Evolutionary conservation across 768 basidiomycete species (phyloP), one percentile per base, ranked within the genome.

Genomic region (Lanmaoa pseudosensibilis): DNA sequence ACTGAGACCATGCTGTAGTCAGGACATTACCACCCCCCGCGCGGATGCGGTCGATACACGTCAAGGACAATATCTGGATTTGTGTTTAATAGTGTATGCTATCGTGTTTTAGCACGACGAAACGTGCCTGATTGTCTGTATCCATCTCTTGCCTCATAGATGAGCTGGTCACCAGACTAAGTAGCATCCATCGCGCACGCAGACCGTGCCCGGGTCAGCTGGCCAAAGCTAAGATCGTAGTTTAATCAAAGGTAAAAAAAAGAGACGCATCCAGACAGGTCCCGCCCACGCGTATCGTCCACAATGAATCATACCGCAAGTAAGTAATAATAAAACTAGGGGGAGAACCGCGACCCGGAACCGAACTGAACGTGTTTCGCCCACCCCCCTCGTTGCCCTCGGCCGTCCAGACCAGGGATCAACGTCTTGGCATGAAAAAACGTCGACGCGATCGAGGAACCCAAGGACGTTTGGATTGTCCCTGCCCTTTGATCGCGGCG

Each of bases 361-460:
- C 61, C 56, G 60, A 62, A 43, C 19, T 6, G 27, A 27, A 39
- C 18, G 25, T 18, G 36, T 30, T 23, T 18, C 15, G 25, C 46
- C 40, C 25, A 57, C 23, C 36, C 30, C 30, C 44, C n/a, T n/a
- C n/a, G n/a, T n/a, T n/a, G n/a, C n/a, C n/a, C 48, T 43, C 15
- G 44, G 25, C 16, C 4, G n/a, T 25, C 21, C 13, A 34, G n/a
- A 12, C 43, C 44, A 37, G 34, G n/a, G 38, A 58, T 45, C 47
- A 50, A 48, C 19, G 27, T 32, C 34, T 27, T 1, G n/a, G n/a
- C 30, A 36, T 7, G 16, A 16, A 12, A 16, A 57, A 36, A 37
- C 40, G n/a, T n/a, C n/a, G 40, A 38, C 50, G 11, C 37, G 63
- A 58, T 55, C 63, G 49, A 46, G 49, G 40, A 40, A 41, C 27